Conservation (phyloP, 2,329 filamentous ascomycete species). For the Colletotrichum caudatum region DNA sequence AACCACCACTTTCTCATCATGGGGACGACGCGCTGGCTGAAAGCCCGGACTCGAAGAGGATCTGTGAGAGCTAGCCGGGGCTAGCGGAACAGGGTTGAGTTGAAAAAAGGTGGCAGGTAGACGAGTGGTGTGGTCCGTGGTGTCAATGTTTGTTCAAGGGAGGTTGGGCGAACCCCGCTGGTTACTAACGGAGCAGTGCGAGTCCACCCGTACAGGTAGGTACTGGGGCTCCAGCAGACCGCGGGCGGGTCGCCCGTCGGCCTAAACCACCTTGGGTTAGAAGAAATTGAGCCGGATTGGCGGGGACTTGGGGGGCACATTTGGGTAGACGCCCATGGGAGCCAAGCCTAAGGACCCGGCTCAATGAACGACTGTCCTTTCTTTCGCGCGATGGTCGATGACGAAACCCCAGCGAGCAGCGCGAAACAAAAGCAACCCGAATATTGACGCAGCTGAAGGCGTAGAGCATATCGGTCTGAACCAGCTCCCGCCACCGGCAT, state of each 20-base stretch:
- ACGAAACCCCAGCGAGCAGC: background rate
- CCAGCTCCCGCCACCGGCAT: constrained; percentile 2
- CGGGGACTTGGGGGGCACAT: background rate
- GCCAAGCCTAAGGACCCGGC: background rate
- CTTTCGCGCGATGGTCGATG: background rate
- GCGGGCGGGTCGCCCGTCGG: constrained; percentile 15
- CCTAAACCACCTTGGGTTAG: background rate
- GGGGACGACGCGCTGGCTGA: constrained; percentile 25
- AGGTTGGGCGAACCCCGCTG: constrained; percentile 29
- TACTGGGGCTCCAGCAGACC: constrained; percentile 19
- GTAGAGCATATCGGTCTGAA: background rate
- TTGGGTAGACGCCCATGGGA: background rate
- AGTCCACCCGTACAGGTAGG: constrained; percentile 8
- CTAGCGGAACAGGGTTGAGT: constrained; percentile 23
- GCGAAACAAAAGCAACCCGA: constrained; percentile 9
- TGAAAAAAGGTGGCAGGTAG: constrained; percentile 25
- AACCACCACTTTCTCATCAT: constrained; percentile 5
- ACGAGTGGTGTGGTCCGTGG: constrained; percentile 31
- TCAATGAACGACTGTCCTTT: background rate
- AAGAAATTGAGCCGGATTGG: constrained; percentile 11
- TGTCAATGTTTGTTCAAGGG: constrained; percentile 33
- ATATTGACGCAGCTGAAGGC: background rate
- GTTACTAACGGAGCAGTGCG: constrained; percentile 15
- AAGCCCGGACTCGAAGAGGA: constrained; percentile 31
- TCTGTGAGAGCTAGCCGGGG: constrained; percentile 28